phyloP scores from a whole-genome alignment of 73 alveolate species.

The Blepharisma stoltei region DNA sequence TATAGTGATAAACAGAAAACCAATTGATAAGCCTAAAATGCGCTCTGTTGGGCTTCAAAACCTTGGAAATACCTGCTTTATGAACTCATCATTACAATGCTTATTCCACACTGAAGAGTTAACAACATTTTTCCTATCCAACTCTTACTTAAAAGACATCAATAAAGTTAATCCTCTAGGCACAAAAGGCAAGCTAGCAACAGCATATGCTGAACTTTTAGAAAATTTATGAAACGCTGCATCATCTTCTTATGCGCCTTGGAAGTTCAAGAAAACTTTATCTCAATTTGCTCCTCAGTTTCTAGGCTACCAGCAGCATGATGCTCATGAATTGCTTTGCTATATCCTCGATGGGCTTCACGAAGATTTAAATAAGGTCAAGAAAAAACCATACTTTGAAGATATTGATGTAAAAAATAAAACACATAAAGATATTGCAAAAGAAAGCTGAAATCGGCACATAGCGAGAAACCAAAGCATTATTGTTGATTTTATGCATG shows the following conservation, averaged over 20 bases:
- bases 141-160: conserved; percentile 64
- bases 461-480: conserved; percentile 87
- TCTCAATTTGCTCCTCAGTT: conserved; percentile 53
- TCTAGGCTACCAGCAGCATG: conserved; percentile 86
- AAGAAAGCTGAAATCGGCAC: conserved; percentile 80
- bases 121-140: conserved; percentile 70
- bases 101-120: conserved; percentile 79
- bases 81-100: conserved; percentile 96
- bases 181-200: conserved; percentile 73
- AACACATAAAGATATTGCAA: conserved; percentile 81
- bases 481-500: conserved; percentile 92
- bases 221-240: conserved; percentile 46
- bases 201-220: conserved; percentile 61
- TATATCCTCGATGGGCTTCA: conserved; percentile 94
- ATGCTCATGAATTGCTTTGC: conserved; percentile 87
- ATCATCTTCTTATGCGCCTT: conserved; percentile 45
- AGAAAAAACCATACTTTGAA: conserved; percentile 80
- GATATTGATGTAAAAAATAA: conserved; percentile 55
- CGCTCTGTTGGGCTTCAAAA: conserved; percentile 67
- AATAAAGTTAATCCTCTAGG: conserved; percentile 88
- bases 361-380: conserved; percentile 92
- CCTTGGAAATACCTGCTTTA: conserved; percentile 99
- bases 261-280: conserved; percentile 43
- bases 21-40: background rate
- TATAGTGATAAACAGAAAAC: too few species aligned